Base-by-base conservation (phyloP, 164 flowering plant species). In the Vitis vinifera region DNA sequence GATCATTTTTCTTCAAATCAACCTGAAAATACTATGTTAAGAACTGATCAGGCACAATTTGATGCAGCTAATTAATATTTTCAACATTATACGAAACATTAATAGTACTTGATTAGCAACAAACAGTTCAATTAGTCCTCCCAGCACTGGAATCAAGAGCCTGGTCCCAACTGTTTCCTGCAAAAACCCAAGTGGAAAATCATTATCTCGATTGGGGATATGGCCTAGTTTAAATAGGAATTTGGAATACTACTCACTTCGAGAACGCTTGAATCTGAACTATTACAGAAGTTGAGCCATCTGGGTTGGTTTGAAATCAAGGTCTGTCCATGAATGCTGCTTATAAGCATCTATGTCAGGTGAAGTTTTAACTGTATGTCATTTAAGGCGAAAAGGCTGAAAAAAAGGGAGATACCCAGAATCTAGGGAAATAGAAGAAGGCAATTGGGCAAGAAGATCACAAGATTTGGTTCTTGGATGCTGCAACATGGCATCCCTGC, bases 41-140 rank as follows among this genome's bases (percentile, higher is more conserved):
- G 30, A 55, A 69, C 23, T 0, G 9, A 37, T 37, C 44, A 37
- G 0, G 44, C 44, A 37, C 44, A 37, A 31, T 3, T 37, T 37
- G 44, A 6, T 37, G 44, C 44, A 37, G 44, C 44, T 37, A 2
- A 37, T 3, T 37, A 37, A 37, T 37, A 37, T 37, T 37, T 6
- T 37, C 44, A 37, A 37, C 44, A 37, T 3, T 37, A 37, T 37
- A 55, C 15, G 53, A 30, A 53, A 63, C 10, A 61, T 16, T 2
- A 3, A 6, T 2, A 60, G 15, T 83, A 92, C 97, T 57, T 85
- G 88, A 77, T 84, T 86, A 15, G 82, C 73, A 23, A 72, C 83
- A 73, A 86, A 90, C 7, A 92, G 82, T 78, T 92, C 95, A 55
- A 88, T 63, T 12, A 92, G 68, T 70, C 91, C 93, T 62, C 85